Percentiles rank a stretch among this genome's conserved stretches.
Evolutionary conservation across 2,329 filamentous ascomycete species (phyloP).

Genomic region (Cladosporium cucumerinum): DNA sequence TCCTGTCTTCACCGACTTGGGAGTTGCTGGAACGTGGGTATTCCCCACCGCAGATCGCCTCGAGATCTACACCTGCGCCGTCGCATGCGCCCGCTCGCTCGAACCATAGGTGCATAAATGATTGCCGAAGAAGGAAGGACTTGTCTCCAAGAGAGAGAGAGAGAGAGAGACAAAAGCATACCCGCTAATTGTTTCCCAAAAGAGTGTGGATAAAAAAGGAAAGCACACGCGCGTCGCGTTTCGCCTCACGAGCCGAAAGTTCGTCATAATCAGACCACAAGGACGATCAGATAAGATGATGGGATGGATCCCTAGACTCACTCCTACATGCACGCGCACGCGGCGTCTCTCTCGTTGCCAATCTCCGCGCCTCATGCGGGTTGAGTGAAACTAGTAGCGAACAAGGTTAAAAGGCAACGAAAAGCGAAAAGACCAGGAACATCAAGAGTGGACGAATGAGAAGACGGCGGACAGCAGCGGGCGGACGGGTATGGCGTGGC

Average conservation of each 20-base stretch:
- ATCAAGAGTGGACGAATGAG: not conserved
- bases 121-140: too few species aligned
- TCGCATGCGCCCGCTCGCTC: not conserved
- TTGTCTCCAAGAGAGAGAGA: too few species aligned
- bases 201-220: not conserved
- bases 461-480: not conserved
- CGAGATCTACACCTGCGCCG: not conserved
- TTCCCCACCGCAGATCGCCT: not conserved
- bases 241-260: not conserved
- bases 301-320: too few species aligned
- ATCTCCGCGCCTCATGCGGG: not conserved
- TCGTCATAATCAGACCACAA: not conserved
- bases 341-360: not conserved
- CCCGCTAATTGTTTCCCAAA: not conserved
- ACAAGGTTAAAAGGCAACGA: constrained; percentile 3
- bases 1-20: not conserved
- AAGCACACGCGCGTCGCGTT: not conserved
- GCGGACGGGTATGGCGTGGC: too few species aligned
- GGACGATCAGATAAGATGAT: constrained; percentile 6
- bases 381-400: not conserved
- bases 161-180: not conserved
- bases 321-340: not conserved
- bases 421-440: constrained; percentile 1
- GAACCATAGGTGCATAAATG: not conserved
- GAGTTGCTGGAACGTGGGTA: not conserved